phyloP scores from a whole-genome alignment of 148 eudicot genomes.

The Rhododendron simsii region DNA sequence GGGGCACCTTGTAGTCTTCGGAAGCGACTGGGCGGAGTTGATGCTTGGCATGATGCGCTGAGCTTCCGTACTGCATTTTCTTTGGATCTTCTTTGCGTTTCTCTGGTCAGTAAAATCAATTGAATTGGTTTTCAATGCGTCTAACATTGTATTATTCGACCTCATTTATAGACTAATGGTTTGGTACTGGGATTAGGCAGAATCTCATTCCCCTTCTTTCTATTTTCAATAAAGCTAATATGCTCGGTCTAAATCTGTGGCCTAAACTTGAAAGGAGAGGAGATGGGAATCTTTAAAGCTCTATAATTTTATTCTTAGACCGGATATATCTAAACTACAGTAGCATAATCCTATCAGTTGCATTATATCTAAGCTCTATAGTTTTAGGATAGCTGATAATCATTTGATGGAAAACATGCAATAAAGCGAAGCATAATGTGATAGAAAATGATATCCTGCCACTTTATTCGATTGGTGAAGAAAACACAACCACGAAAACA shows the following conservation, averaged over 20 bases:
- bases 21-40: background rate
- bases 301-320: background rate
- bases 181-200: background rate
- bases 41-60: conserved; percentile 6
- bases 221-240: background rate
- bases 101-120: background rate
- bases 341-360: background rate
- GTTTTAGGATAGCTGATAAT: background rate
- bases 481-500: background rate
- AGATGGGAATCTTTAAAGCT: conserved; percentile 1
- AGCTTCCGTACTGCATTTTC: background rate
- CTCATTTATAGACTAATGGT: background rate
- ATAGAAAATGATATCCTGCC: background rate
- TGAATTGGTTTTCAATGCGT: background rate
- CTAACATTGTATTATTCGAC: background rate
- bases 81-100: background rate
- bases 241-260: background rate
- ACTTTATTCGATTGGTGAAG: background rate
- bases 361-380: background rate
- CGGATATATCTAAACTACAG: background rate
- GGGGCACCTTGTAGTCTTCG: background rate
- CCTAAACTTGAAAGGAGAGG: background rate
- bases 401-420: background rate
- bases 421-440: background rate
- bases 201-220: conserved; percentile 7